Evolutionary conservation across 257 asterid species (phyloP).

Genomic region (Plantago elongata): DNA sequence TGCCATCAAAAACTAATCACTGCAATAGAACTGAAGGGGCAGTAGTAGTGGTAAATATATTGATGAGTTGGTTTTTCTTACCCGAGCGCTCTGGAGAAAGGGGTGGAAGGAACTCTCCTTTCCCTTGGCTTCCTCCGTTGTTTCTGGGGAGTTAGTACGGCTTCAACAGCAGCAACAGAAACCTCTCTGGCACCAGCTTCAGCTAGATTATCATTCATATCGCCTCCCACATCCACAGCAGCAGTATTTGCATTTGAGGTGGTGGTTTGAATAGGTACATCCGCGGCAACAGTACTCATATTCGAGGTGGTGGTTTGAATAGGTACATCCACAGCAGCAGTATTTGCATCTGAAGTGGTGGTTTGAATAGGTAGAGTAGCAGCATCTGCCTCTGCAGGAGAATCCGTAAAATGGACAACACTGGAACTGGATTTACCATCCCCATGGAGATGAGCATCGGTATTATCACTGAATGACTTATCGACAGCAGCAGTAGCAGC

Average conservation of each 20-base stretch:
- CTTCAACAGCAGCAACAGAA: constrained; percentile 18
- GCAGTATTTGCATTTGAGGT: constrained; percentile 14
- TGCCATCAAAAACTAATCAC: too few species aligned
- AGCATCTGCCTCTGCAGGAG: background rate
- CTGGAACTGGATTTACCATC: constrained; percentile 16
- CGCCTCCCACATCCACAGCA: too few species aligned
- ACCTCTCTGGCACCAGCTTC: constrained; percentile 9
- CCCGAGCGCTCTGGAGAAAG: constrained; percentile 96
- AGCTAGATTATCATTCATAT: background rate
- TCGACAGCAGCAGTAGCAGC: background rate
- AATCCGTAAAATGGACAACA: constrained; percentile 29
- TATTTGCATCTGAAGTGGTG: constrained; percentile 13
- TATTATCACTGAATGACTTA: background rate
- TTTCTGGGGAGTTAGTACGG: constrained; percentile 9
- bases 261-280: too few species aligned
- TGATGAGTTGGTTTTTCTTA: constrained; percentile 13
- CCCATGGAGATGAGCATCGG: constrained; percentile 1
- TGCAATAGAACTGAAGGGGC: too few species aligned
- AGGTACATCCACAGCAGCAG: background rate
- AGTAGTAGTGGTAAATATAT: too few species aligned
- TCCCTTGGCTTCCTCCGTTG: constrained; percentile 70
- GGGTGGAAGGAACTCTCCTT: constrained; percentile 85
- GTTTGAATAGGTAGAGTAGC: background rate
- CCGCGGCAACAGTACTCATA: constrained; percentile 4
- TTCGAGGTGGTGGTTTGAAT: background rate